Evolutionary conservation across 306 rosid species (phyloP), one percentile per base, ranked within the genome.

Genomic region (Prunus armeniaca): DNA sequence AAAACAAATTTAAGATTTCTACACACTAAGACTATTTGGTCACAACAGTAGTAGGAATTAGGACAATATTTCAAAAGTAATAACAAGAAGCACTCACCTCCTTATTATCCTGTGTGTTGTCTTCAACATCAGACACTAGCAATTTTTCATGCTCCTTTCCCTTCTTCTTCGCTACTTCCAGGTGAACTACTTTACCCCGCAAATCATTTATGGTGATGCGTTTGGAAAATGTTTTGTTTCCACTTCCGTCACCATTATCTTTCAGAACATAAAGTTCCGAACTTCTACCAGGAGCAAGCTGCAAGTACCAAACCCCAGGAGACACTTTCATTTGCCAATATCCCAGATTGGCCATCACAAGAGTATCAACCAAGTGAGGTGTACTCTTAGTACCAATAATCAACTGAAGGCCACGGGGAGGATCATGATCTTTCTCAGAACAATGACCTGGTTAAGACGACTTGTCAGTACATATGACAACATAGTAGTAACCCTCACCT

Each of bases 251-350:
- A 71, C 78, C 87, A 78, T 83, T 88, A 52, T 84, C 96, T 89
- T 90, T 91, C 55, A 95, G 84, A 83, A 72, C 77, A 81, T 95
- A 95, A 62, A 95, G 96, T 85, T 95, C 96, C 20, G 99, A 92
- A 82, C 99, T 95, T 88, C 99, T 89, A 69, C 99, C 97, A 27
- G 97, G 89, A 60, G 99, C 99, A 87, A 92, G 97, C 84, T 95
- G 99, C 85, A 92, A 83, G 86, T 88, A 89, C 99, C 99, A 95
- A 81, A 92, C 96, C 65, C 99, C 99, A 79, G 99, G 99, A 86
- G 99, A 87, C 80, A 92, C 97, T 84, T 95, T 95, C 98, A 95
- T 95, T 86, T 95, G 99, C 99, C 99, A 95, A 84, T 95, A 95
- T 34, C 99, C 99, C 67, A 95, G 91, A 89, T 95, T 95, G 72